Evolutionary conservation across 1,139 yeast genomes (phyloP), one percentile per base, ranked within the genome.

Genomic region (Geotrichum carabidarum): DNA sequence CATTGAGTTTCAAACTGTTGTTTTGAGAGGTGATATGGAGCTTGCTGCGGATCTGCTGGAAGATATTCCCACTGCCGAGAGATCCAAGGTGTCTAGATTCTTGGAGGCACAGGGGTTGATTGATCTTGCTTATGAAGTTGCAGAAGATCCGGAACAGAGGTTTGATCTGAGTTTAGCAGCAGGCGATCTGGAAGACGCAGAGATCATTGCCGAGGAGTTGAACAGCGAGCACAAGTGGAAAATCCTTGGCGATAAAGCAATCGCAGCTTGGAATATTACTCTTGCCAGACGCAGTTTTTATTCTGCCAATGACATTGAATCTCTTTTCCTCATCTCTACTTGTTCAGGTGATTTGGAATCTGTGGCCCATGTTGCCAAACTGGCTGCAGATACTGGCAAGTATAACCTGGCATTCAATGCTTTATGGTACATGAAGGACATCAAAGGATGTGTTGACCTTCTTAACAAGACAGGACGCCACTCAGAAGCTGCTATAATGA

Each of bases 1-100:
- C 9, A 79, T 93, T 62, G 98, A 91, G 74, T 90, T 90, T 72
- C 98, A 93, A 76, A 93, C 99, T 1, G 81, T 90, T 60, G 96
- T 93, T 6, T 78, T 93, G 74, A 84, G 99, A 70, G 98, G 97
- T 51, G 98, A 94, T 66, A 74, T 91, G 65, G 88, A 85, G 51
- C 81, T 83, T 55, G 86, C 93, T 15, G 83, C 80, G 44, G 78
- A 78, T 58, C 78, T 90, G 57, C 76, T 90, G 49, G 82, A 80
- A 48, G 78, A 78, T 47, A 79, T 86, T 68, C 84, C 80, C 62
- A 83, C 76, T 67, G 78, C 76, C 34, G 96, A 94, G 67, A 76
- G 82, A 64, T 78, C 83, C 62, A 90, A 89, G 70, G 82, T 93
- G 64, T 85, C 98, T 6, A 81, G 97, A 69, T 94, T 93, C 74